Percentiles rank a stretch among this genome's conserved stretches.
Evolutionary conservation across 73 alveolate genomes (phyloP).

Genomic region (Uronychia binucleata): DNA sequence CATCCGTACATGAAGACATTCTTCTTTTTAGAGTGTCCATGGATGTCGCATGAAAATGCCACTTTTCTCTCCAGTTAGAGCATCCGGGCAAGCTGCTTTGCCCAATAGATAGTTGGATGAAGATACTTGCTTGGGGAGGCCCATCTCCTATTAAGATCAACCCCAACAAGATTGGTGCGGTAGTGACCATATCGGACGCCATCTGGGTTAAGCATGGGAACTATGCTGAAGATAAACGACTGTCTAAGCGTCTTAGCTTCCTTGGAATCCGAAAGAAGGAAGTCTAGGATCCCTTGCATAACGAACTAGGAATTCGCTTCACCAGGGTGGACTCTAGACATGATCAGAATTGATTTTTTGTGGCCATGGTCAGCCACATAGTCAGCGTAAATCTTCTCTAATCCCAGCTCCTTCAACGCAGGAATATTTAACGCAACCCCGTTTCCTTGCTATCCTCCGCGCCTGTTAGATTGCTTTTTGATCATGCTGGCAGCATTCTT

Average conservation of each 20-base stretch:
- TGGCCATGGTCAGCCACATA: slow-evolving; percentile 55
- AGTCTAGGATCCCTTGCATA: slow-evolving; percentile 74
- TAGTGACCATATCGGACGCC: slow-evolving; percentile 72
- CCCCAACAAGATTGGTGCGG: slow-evolving; percentile 74
- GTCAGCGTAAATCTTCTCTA: slow-evolving; percentile 19
- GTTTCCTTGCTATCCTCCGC: slow-evolving; percentile 7
- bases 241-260: slow-evolving; percentile 61
- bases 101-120: slow-evolving; percentile 80
- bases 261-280: slow-evolving; percentile 50
- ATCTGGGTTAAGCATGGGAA: slow-evolving; percentile 85
- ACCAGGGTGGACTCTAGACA: slow-evolving; percentile 81
- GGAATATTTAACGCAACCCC: neutral
- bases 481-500: neutral
- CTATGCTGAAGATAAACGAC: slow-evolving; percentile 68
- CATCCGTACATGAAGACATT: slow-evolving; percentile 90
- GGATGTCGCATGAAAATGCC: slow-evolving; percentile 81
- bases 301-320: slow-evolving; percentile 76
- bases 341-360: slow-evolving; percentile 61
- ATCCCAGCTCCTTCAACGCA: slow-evolving; percentile 9
- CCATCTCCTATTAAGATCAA: slow-evolving; percentile 92
- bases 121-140: slow-evolving; percentile 77
- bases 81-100: slow-evolving; percentile 58
- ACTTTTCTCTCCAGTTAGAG: slow-evolving; percentile 19
- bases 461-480: neutral
- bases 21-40: slow-evolving; percentile 84